A percentile compares a stretch with the other conserved stretches of the same genome.
Evolutionary conservation across 495 filamentous ascomycete species (phyloP).

Genomic region (Penicillium dipodomyicola): DNA sequence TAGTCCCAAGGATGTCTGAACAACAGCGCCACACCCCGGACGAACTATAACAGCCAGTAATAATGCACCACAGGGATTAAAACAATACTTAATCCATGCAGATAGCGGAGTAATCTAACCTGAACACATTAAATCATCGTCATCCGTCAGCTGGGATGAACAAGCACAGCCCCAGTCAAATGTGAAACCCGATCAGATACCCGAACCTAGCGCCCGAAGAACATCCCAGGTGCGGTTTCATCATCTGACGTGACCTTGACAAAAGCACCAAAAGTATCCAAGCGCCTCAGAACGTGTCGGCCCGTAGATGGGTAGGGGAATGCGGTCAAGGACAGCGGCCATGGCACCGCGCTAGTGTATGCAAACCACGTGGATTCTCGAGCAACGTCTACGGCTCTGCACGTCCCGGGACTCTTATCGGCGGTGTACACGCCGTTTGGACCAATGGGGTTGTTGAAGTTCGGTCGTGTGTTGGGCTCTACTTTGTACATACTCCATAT

Average conservation of each 20-base stretch:
- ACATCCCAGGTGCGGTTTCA: slow-evolving; percentile 1
- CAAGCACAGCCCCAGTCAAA: background rate
- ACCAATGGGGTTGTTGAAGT: background rate
- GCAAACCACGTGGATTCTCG: slow-evolving; percentile 12
- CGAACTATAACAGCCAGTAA: slow-evolving; percentile 4
- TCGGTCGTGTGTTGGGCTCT: background rate
- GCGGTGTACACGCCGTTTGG: slow-evolving; percentile 1
- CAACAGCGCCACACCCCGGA: slow-evolving; percentile 3
- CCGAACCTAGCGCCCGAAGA: background rate
- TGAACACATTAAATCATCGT: background rate
- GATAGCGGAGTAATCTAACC: background rate
- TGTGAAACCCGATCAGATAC: slow-evolving; percentile 1
- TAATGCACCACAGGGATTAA: slow-evolving; percentile 2
- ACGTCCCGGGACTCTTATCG: background rate
- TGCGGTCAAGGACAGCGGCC: slow-evolving; percentile 14
- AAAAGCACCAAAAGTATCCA: background rate
- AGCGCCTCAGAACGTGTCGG: slow-evolving; percentile 5
- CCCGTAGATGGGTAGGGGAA: slow-evolving; percentile 2
- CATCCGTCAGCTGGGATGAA: background rate
- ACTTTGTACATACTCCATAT: too few relatives aligned
- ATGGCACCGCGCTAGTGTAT: slow-evolving; percentile 1
- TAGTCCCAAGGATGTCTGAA: background rate
- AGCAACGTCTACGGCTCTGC: background rate
- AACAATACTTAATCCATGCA: background rate
- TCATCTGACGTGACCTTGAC: background rate